A percentile compares a stretch with the other conserved stretches of the same genome.
These are phyloP conservation scores for Penicillium crustosum DNA, from an alignment of 2,329 filamentous ascomycete genomes.

Conservation along the genomic window DNA sequence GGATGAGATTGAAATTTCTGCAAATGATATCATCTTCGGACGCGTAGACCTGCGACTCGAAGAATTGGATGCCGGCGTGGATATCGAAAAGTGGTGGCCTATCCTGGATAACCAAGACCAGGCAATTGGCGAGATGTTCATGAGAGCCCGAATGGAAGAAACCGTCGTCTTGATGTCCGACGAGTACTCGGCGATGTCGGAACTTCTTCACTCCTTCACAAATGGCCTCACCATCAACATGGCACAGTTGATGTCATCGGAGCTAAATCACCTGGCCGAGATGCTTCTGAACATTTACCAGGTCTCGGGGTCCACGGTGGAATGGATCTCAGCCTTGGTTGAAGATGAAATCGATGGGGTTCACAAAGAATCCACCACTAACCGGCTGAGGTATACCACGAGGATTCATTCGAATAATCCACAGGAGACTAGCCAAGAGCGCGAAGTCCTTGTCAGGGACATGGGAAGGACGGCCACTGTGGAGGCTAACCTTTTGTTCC, in stretches of 20 bases:
- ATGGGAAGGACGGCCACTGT: conserved; percentile 64
- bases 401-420: conserved; percentile 64
- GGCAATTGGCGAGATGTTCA: conserved; percentile 76
- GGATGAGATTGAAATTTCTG: conserved; percentile 49
- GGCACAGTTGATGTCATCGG: conserved; percentile 72
- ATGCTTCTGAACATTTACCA: conserved; percentile 93
- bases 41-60: conserved; percentile 79
- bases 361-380: conserved; percentile 74
- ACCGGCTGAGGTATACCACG: conserved; percentile 59
- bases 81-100: conserved; percentile 85
- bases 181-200: conserved; percentile 80
- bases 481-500: conserved; percentile 91
- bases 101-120: conserved; percentile 75
- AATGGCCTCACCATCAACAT: conserved; percentile 83
- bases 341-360: conserved; percentile 97
- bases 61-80: conserved; percentile 72
- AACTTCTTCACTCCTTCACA: conserved; percentile 80
- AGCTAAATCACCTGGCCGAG: conserved; percentile 78
- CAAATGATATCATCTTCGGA: conserved; percentile 48
- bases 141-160: conserved; percentile 82
- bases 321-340: conserved; percentile 90
- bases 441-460: conserved; percentile 62
- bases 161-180: conserved; percentile 81
- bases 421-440: conserved; percentile 55
- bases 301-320: conserved; percentile 76